phyloP scores from a whole-genome alignment of 306 rosid species.

The Cucurbita maxima region DNA sequence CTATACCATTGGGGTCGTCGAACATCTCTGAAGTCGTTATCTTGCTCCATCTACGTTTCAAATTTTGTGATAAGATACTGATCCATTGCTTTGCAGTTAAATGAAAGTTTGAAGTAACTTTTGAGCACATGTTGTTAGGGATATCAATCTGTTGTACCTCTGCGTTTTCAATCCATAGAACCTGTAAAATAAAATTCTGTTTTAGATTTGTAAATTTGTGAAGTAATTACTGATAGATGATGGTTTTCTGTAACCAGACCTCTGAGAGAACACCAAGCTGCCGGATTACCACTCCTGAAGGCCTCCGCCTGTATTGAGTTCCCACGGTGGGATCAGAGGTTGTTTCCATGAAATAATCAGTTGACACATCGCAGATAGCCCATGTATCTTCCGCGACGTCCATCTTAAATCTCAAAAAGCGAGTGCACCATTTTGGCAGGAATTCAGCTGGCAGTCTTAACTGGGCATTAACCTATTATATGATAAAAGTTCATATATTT shows the following conservation, averaged over 20 bases:
- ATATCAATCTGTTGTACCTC: slow-evolving; percentile 7
- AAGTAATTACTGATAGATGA: not conserved
- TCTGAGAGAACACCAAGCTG: not conserved
- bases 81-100: slow-evolving; percentile 10
- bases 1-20: not conserved
- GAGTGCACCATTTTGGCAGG: slow-evolving; percentile 8
- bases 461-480: slow-evolving; percentile 14
- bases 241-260: slow-evolving; percentile 6
- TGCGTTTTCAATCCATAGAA: slow-evolving; percentile 21
- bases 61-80: not conserved
- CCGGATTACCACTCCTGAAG: slow-evolving; percentile 18
- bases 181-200: not conserved
- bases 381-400: not conserved
- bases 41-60: not conserved
- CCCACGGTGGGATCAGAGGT: not conserved
- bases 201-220: no score
- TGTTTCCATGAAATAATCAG: slow-evolving; percentile 8
- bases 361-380: slow-evolving; percentile 15
- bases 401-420: slow-evolving; percentile 11
- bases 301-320: slow-evolving; percentile 10
- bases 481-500: not conserved
- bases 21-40: not conserved
- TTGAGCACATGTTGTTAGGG: not conserved
- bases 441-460: slow-evolving; percentile 12
- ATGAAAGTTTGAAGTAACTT: slow-evolving; percentile 4